These are phyloP conservation scores for Quercus variabilis DNA, from an alignment of 306 rosid genomes.

Conservation along the genomic window DNA sequence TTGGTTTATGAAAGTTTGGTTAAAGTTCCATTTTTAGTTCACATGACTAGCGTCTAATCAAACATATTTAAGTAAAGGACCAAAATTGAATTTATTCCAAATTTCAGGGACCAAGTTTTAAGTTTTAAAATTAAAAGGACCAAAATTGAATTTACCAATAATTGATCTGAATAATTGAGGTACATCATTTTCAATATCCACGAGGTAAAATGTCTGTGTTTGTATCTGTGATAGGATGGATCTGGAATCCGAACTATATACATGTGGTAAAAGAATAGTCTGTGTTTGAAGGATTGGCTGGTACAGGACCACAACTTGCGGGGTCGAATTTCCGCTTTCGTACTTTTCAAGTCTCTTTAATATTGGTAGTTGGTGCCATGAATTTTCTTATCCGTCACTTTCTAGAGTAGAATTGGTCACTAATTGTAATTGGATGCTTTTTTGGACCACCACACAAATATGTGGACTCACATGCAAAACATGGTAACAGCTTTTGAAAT, in stretches of 20 bases:
- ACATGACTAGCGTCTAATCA: too few species aligned
- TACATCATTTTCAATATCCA: too few species aligned
- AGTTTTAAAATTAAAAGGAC: too few species aligned
- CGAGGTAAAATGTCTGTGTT: too few species aligned
- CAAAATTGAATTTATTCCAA: too few species aligned
- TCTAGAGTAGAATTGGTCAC: neutral
- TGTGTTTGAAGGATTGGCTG: neutral
- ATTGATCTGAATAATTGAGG: too few species aligned
- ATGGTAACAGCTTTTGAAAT: neutral
- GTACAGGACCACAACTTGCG: neutral
- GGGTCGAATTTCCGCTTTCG: slow-evolving; percentile 6
- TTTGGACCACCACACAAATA: neutral
- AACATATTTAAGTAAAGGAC: too few species aligned
- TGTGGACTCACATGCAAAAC: neutral
- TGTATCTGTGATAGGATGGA: neutral
- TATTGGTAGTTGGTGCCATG: neutral
- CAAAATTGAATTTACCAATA: too few species aligned
- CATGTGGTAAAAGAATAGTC: neutral
- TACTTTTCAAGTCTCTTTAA: neutral
- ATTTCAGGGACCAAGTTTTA: too few species aligned
- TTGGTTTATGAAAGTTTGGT: too few species aligned
- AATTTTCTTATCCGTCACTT: neutral
- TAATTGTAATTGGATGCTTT: too few species aligned
- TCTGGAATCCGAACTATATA: neutral
- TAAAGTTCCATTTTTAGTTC: too few species aligned